These are phyloP conservation scores for Chaetothyriales sp. DNA, from an alignment of 2,329 filamentous ascomycete species.

Conservation along the genomic window DNA sequence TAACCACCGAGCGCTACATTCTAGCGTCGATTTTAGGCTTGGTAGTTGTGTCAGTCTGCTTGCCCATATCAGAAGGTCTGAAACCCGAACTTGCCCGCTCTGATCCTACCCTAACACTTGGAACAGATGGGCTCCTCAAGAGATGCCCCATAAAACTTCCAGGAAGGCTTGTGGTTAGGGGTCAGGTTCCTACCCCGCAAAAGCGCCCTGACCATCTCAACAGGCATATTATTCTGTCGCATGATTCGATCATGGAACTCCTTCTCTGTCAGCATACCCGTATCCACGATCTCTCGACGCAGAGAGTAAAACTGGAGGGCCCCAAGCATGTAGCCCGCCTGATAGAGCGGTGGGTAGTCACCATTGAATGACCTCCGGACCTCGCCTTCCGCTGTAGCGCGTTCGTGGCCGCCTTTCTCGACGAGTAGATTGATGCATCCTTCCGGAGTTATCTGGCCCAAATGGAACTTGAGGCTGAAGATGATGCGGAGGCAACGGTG, in stretches of 20 bases:
- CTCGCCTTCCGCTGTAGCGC: conserved; percentile 47
- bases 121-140: not conserved
- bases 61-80: too few relatives aligned
- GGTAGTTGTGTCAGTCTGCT: too few relatives aligned
- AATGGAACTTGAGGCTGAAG: conserved; percentile 46
- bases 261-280: conserved; percentile 34
- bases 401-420: conserved; percentile 44
- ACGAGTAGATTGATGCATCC: conserved; percentile 47
- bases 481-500: conserved; percentile 47
- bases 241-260: conserved; percentile 43
- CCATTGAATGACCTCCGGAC: conserved; percentile 44
- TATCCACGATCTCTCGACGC: conserved; percentile 35
- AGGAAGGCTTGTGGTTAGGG: conserved; percentile 34
- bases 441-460: conserved; percentile 39
- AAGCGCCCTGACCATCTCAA: conserved; percentile 41
- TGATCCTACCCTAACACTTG: not conserved
- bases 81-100: too few relatives aligned
- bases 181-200: conserved; percentile 30
- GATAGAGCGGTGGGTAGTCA: conserved; percentile 45
- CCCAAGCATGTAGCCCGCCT: conserved; percentile 47
- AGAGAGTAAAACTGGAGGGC: conserved; percentile 43
- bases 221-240: conserved; percentile 39
- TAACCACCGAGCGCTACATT: too few relatives aligned
- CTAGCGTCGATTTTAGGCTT: too few relatives aligned
- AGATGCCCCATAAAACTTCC: conserved; percentile 34